Percentiles rank a stretch among this genome's conserved stretches.
Conservation (phyloP, 1,139 yeast species). For the Yamadazyma triangularis region DNA sequence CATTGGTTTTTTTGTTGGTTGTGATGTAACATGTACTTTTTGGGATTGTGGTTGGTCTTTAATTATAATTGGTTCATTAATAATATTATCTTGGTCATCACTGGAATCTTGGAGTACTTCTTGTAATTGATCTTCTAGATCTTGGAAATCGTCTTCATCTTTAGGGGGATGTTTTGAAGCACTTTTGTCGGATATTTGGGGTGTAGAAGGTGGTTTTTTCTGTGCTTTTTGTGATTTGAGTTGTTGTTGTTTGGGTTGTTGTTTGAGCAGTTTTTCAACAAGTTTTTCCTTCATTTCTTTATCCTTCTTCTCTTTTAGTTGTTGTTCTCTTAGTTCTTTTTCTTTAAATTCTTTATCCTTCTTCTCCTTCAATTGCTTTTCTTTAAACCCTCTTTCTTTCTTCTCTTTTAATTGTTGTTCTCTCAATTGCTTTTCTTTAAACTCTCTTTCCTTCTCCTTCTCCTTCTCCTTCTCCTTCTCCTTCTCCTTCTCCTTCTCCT, state of each 20-base stretch:
- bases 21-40: conserved; percentile 1
- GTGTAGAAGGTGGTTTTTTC: too few species aligned
- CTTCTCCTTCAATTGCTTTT: neutral
- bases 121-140: conserved; percentile 41
- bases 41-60: conserved; percentile 7
- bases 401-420: too few species aligned
- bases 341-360: neutral
- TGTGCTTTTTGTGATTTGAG: too few species aligned
- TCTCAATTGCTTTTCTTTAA: neutral
- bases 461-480: conserved; percentile 2
- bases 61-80: conserved; percentile 10
- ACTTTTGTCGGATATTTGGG: too few species aligned
- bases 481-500: neutral
- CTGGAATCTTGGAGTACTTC: conserved; percentile 32
- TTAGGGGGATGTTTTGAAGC: too few species aligned
- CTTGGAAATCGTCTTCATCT: conserved; percentile 40
- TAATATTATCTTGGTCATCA: conserved; percentile 11
- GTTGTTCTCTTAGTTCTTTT: conserved; percentile 1
- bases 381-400: conserved; percentile 3
- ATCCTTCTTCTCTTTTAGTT: conserved; percentile 1
- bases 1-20: conserved; percentile 25
- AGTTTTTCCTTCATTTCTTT: too few species aligned
- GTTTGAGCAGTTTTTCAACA: too few species aligned
- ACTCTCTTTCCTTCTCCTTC: neutral
- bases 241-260: too few species aligned